phyloP scores from a whole-genome alignment of 768 basidiomycete genomes.

The Phanerodontia chrysosporium region DNA sequence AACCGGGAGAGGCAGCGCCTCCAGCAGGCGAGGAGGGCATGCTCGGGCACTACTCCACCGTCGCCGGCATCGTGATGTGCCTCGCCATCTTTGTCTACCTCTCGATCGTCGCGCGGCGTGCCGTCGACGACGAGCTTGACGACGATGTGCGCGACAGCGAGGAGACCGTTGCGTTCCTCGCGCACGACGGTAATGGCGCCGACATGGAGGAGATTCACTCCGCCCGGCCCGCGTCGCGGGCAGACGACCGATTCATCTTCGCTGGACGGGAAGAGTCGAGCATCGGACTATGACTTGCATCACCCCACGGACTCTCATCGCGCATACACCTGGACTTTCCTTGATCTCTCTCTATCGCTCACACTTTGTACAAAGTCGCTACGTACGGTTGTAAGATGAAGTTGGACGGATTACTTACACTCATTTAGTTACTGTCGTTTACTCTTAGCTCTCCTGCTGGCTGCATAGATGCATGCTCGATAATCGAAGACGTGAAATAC shows the following conservation, averaged over 20 bases:
- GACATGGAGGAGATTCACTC: constrained; percentile 5
- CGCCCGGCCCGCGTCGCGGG: constrained; percentile 6
- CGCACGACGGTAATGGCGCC: constrained; percentile 24
- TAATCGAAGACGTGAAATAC: not conserved
- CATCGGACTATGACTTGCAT: constrained; percentile 7
- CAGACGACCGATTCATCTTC: constrained; percentile 9
- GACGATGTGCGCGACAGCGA: constrained; percentile 42
- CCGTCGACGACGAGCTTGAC: constrained; percentile 52
- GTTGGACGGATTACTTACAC: constrained; percentile 6
- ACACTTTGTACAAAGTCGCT: constrained; percentile 6
- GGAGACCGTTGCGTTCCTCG: constrained; percentile 51
- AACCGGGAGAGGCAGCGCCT: constrained; percentile 20
- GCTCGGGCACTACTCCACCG: constrained; percentile 58
- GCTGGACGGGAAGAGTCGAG: constrained; percentile 11
- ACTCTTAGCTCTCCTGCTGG: not conserved
- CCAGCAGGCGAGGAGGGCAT: constrained; percentile 44
- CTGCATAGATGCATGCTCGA: not conserved
- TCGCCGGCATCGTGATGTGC: constrained; percentile 66
- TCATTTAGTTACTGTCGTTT: constrained; percentile 8
- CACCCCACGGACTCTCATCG: not conserved
- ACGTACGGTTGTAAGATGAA: constrained; percentile 9
- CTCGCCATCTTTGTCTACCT: constrained; percentile 76
- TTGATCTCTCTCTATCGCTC: not conserved
- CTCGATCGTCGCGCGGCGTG: constrained; percentile 68
- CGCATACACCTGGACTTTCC: not conserved